phyloP scores from a whole-genome alignment of 176 grass and related monocot genomes.

The Carex cristatella region DNA sequence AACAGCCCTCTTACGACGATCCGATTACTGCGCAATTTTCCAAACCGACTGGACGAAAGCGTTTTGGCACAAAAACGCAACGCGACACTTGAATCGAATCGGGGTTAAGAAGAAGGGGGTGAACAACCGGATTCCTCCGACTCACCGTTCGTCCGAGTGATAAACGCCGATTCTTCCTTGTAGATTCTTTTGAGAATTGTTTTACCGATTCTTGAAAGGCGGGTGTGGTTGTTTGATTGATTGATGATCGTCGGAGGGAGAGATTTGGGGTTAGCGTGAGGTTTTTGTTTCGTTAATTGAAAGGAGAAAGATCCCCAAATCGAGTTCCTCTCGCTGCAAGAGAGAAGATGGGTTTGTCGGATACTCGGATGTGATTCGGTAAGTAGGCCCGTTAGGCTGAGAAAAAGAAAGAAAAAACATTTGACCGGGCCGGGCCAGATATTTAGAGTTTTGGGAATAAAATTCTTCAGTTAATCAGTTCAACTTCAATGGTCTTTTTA shows the following conservation, averaged over 20 bases:
- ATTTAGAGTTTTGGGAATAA: too few species aligned
- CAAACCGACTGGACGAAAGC: not conserved
- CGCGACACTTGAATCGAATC: not conserved
- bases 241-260: not conserved
- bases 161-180: too few species aligned
- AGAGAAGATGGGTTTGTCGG: not conserved
- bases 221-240: not conserved
- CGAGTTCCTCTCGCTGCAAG: not conserved
- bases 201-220: not conserved
- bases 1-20: not conserved
- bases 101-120: not conserved
- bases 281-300: not conserved
- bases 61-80: not conserved
- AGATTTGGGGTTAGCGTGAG: not conserved
- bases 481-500: too few species aligned
- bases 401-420: not conserved
- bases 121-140: not conserved
- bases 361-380: not conserved
- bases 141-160: not conserved
- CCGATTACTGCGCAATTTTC: not conserved
- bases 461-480: too few species aligned
- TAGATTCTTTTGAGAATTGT: too few species aligned
- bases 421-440: not conserved
- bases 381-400: not conserved
- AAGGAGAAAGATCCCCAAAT: not conserved